phyloP scores from a whole-genome alignment of 345 rosid species.

The Carallia brachiata region DNA sequence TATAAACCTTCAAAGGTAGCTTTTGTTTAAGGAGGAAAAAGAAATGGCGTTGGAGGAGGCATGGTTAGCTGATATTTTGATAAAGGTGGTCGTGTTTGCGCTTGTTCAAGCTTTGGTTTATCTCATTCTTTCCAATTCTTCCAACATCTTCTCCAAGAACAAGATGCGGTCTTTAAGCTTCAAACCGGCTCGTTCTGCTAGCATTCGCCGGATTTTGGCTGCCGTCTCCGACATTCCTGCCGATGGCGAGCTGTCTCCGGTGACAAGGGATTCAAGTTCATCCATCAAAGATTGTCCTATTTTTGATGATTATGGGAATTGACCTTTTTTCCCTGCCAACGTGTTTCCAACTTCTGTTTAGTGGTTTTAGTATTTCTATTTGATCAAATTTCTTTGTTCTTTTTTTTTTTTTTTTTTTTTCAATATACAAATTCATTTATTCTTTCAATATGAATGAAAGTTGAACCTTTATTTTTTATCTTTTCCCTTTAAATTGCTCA shows the following conservation, averaged over 20 bases:
- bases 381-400: too few relatives aligned
- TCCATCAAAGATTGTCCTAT: constrained; percentile 6
- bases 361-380: too few relatives aligned
- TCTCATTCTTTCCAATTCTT: constrained; percentile 45
- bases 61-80: constrained; percentile 24
- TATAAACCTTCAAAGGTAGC: too few relatives aligned
- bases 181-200: constrained; percentile 49
- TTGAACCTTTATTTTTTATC: too few relatives aligned
- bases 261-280: constrained; percentile 15
- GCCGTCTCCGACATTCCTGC: constrained; percentile 44
- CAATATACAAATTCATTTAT: too few relatives aligned
- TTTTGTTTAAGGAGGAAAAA: too few relatives aligned
- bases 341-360: too few relatives aligned
- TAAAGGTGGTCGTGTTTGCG: constrained; percentile 38
- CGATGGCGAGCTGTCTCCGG: constrained; percentile 34
- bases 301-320: background rate
- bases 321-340: too few relatives aligned
- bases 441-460: too few relatives aligned
- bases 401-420: too few relatives aligned
- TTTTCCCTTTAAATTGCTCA: too few relatives aligned
- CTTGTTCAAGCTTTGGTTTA: constrained; percentile 54
- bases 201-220: constrained; percentile 45
- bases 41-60: background rate
- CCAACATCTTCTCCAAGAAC: constrained; percentile 44
- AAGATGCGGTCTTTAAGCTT: constrained; percentile 40